phyloP scores from a whole-genome alignment of 2,329 filamentous ascomycete genomes.

The Knoxdaviesia proteae region DNA sequence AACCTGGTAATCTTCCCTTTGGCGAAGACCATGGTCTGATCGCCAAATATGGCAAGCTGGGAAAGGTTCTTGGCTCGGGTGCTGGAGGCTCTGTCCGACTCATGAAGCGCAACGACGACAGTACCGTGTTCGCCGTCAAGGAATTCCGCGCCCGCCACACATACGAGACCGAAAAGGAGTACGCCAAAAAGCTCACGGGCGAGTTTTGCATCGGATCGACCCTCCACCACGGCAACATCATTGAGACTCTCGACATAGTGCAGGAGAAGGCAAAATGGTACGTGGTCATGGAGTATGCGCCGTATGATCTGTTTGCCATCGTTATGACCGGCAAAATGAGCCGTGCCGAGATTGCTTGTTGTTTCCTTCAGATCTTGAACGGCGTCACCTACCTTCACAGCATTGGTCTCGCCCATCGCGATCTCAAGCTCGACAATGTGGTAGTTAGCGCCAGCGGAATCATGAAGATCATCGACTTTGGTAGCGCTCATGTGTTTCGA shows the following conservation, averaged over 20 bases:
- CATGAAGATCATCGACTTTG: conserved; percentile 99
- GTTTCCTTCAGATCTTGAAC: conserved; percentile 83
- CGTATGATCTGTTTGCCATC: conserved; percentile 87
- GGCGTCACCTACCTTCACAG: conserved; percentile 88
- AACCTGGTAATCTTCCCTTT: conserved; percentile 46
- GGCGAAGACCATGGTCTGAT: conserved; percentile 80
- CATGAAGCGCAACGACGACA: conserved; percentile 84
- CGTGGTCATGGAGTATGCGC: conserved; percentile 97
- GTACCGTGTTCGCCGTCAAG: conserved; percentile 90
- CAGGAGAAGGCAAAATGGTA: conserved; percentile 91
- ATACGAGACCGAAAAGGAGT: conserved; percentile 87
- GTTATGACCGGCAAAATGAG: conserved; percentile 99
- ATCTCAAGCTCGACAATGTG: conserved; percentile 93
- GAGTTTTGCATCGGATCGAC: conserved; percentile 98
- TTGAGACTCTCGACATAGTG: conserved; percentile 91
- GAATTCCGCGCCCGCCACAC: conserved; percentile 83
- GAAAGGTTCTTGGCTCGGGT: conserved; percentile 79
- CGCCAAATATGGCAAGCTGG: conserved; percentile 89
- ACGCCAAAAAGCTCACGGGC: conserved; percentile 93
- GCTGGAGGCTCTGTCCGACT: conserved; percentile 86
- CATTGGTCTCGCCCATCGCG: conserved; percentile 84
- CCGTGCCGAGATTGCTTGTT: conserved; percentile 73
- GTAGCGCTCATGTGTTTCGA: conserved; percentile 87
- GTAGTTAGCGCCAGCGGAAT: conserved; percentile 92
- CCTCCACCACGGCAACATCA: conserved; percentile 91